phyloP scores from a whole-genome alignment of 805 yeast genomes.

The Ogataea nonfermentans region DNA sequence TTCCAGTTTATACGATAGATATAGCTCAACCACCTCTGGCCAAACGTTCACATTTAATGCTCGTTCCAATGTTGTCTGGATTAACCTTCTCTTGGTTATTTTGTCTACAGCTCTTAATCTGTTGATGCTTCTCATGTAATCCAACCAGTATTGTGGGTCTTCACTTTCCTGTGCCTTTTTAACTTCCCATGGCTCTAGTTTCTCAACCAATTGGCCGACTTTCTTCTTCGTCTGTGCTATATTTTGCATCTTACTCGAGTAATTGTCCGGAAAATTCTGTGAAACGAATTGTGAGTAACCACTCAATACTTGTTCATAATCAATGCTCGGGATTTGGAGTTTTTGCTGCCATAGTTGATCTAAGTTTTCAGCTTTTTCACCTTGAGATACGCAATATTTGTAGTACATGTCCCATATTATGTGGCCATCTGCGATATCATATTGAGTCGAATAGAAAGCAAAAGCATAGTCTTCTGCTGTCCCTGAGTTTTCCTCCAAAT shows the following conservation, averaged over 20 bases:
- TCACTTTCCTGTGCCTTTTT: conserved; percentile 14
- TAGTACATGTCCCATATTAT: conserved; percentile 17
- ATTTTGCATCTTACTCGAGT: conserved; percentile 36
- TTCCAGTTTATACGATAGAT: conserved; percentile 15
- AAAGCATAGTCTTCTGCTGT: not conserved
- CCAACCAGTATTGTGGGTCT: conserved; percentile 23
- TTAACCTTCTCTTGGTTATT: conserved; percentile 7
- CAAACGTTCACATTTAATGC: conserved; percentile 22
- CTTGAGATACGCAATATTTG: conserved; percentile 2
- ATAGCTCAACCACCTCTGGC: conserved; percentile 35
- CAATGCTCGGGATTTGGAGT: conserved; percentile 40
- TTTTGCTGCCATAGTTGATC: conserved; percentile 30
- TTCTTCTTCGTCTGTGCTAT: conserved; percentile 35
- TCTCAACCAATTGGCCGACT: conserved; percentile 31
- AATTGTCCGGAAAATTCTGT: conserved; percentile 26
- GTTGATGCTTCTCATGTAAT: conserved; percentile 12
- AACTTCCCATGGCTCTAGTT: conserved; percentile 38
- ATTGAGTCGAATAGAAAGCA: conserved; percentile 14
- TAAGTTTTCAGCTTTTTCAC: conserved; percentile 13
- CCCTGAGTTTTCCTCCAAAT: conserved; percentile 5
- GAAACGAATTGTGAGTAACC: conserved; percentile 43
- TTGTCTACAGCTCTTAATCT: conserved; percentile 12
- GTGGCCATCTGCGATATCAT: conserved; percentile 13
- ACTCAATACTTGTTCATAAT: conserved; percentile 40
- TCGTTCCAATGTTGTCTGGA: conserved; percentile 33